phyloP scores from a whole-genome alignment of 495 filamentous ascomycete genomes.

The Talaromyces thailandensis region DNA sequence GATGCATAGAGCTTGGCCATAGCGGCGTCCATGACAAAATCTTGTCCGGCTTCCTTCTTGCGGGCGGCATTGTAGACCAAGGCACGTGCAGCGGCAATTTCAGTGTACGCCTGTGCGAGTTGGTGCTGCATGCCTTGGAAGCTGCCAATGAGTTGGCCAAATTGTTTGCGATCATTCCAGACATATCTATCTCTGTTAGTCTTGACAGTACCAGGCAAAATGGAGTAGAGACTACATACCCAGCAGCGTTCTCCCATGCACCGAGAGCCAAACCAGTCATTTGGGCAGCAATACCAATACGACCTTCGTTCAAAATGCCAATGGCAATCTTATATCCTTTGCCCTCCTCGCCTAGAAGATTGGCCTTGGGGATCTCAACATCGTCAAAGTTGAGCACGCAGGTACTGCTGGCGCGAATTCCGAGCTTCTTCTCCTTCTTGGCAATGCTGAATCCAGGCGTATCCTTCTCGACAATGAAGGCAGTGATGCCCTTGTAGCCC shows the following conservation, averaged over 20 bases:
- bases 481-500: slow-evolving; percentile 92
- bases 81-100: slow-evolving; percentile 83
- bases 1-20: slow-evolving; percentile 97
- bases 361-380: slow-evolving; percentile 78
- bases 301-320: slow-evolving; percentile 88
- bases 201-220: background rate
- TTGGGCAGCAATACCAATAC: slow-evolving; percentile 96
- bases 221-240: slow-evolving; percentile 39
- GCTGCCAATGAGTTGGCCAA: slow-evolving; percentile 81
- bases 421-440: slow-evolving; percentile 99
- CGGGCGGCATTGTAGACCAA: slow-evolving; percentile 94
- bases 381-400: slow-evolving; percentile 98
- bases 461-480: slow-evolving; percentile 88
- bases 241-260: slow-evolving; percentile 90
- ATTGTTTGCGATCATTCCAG: slow-evolving; percentile 98
- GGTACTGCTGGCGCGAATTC: slow-evolving; percentile 89
- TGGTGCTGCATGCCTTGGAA: slow-evolving; percentile 99
- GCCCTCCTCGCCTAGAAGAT: slow-evolving; percentile 79
- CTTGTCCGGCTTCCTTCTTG: slow-evolving; percentile 94
- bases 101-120: slow-evolving; percentile 90
- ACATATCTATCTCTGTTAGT: slow-evolving; percentile 46
- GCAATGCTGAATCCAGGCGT: slow-evolving; percentile 87
- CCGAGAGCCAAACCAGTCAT: slow-evolving; percentile 97
- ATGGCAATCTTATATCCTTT: slow-evolving; percentile 98
- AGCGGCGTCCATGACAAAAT: slow-evolving; percentile 90